phyloP scores from a whole-genome alignment of 768 basidiomycete species.

The Inosperma sp. region DNA sequence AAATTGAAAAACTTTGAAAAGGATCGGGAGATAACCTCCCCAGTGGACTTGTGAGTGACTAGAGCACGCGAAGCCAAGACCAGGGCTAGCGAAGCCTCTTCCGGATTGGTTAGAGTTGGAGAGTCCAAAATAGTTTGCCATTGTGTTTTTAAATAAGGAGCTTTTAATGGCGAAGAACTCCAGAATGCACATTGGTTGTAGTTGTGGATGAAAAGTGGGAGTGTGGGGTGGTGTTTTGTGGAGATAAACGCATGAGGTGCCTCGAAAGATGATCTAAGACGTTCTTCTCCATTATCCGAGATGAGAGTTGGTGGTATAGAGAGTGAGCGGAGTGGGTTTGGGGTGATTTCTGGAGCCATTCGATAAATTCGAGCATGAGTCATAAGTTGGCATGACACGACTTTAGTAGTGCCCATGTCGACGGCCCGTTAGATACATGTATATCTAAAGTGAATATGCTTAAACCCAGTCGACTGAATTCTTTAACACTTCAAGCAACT shows the following conservation, averaged over 20 bases:
- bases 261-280: neutral
- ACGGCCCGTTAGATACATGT: too few species aligned
- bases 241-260: constrained; percentile 11
- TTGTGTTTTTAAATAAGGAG: neutral
- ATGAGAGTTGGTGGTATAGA: neutral
- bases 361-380: too few species aligned
- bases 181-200: constrained; percentile 18
- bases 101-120: neutral
- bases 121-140: constrained; percentile 7
- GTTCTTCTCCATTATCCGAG: neutral
- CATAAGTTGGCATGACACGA: too few species aligned
- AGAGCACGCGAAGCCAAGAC: constrained; percentile 19
- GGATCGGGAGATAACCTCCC: constrained; percentile 22
- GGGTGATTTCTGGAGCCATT: neutral
- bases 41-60: constrained; percentile 18
- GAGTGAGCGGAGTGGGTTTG: constrained; percentile 3
- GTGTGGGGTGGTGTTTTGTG: constrained; percentile 19
- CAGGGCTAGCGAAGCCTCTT: constrained; percentile 13
- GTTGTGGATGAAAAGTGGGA: constrained; percentile 23
- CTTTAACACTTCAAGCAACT: constrained; percentile 55
- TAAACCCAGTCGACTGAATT: constrained; percentile 62
- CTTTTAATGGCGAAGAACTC: neutral
- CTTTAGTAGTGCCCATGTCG: too few species aligned
- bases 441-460: too few species aligned
- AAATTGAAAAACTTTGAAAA: constrained; percentile 26